Conservation (phyloP, 768 basidiomycete genomes). For the Termitomyces sp. region DNA sequence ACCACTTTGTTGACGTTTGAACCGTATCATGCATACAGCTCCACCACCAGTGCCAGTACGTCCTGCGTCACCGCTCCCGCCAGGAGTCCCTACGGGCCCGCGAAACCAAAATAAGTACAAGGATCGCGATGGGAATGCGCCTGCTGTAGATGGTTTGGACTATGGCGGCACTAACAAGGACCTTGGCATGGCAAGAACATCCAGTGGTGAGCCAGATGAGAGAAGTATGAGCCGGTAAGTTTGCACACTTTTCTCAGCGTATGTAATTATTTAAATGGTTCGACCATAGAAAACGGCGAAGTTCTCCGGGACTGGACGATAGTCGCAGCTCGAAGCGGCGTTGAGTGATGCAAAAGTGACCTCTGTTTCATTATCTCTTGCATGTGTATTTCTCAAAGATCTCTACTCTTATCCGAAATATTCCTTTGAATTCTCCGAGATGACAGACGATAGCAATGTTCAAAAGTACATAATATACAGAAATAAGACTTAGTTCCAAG, state of each 20-base stretch:
- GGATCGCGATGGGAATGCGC: conserved; percentile 81
- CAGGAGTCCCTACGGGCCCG: conserved; percentile 85
- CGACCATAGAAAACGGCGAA: conserved; percentile 61
- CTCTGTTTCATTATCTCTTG: conserved; percentile 2
- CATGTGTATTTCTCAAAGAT: conserved; percentile 10
- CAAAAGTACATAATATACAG: conserved; percentile 15
- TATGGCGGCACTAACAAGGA: conserved; percentile 65
- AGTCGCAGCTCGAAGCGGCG: conserved; percentile 69
- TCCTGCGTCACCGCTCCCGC: conserved; percentile 82
- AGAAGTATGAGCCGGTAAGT: conserved; percentile 57
- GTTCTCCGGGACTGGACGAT: conserved; percentile 71
- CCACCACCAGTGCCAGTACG: conserved; percentile 58
- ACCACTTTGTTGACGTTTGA: conserved; percentile 22
- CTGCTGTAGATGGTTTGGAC: conserved; percentile 86
- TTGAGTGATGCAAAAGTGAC: conserved; percentile 31
- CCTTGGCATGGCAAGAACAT: conserved; percentile 44
- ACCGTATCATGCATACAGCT: conserved; percentile 9
- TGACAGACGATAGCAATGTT: conserved; percentile 3
- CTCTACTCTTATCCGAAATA: conserved; percentile 1
- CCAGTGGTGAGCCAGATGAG: conserved; percentile 69
- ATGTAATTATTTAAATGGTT: background rate
- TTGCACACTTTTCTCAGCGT: background rate
- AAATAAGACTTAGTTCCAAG: conserved; percentile 8
- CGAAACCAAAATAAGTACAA: conserved; percentile 90
- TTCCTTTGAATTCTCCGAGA: background rate